Percentiles rank a stretch among this genome's conserved stretches.
These are phyloP conservation scores for Lolium multiflorum DNA, from an alignment of 176 grass and related monocot genomes.

Conservation along the genomic window DNA sequence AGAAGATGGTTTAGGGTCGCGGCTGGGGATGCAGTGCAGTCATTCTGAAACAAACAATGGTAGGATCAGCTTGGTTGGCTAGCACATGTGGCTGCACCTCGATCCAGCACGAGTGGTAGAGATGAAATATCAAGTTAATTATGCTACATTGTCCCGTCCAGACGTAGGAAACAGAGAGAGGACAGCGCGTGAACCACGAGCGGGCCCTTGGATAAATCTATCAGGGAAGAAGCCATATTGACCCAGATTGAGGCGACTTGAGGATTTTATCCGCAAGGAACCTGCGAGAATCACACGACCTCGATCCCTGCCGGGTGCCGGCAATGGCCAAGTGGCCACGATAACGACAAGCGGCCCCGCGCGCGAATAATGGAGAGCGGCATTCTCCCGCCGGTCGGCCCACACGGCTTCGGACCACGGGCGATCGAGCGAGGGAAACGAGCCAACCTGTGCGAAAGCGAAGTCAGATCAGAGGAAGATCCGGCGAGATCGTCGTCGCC, in stretches of 20 bases:
- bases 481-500: neutral
- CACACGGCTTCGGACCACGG: neutral
- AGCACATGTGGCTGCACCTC: too few relatives aligned
- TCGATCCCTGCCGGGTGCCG: too few relatives aligned
- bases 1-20: too few relatives aligned
- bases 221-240: neutral
- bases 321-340: too few relatives aligned
- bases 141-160: neutral
- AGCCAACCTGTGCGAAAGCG: conserved; percentile 11
- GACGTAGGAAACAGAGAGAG: neutral
- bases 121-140: too few relatives aligned
- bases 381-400: neutral
- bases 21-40: too few relatives aligned
- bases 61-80: too few relatives aligned
- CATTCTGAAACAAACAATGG: too few relatives aligned
- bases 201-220: neutral
- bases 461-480: neutral
- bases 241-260: neutral
- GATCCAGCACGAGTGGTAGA: too few relatives aligned
- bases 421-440: neutral
- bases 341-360: too few relatives aligned
- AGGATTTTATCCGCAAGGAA: neutral
- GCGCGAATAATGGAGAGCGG: neutral
- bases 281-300: neutral
- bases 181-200: neutral